Base-by-base conservation (phyloP, 768 basidiomycete species). In the Hericium erinaceus region DNA sequence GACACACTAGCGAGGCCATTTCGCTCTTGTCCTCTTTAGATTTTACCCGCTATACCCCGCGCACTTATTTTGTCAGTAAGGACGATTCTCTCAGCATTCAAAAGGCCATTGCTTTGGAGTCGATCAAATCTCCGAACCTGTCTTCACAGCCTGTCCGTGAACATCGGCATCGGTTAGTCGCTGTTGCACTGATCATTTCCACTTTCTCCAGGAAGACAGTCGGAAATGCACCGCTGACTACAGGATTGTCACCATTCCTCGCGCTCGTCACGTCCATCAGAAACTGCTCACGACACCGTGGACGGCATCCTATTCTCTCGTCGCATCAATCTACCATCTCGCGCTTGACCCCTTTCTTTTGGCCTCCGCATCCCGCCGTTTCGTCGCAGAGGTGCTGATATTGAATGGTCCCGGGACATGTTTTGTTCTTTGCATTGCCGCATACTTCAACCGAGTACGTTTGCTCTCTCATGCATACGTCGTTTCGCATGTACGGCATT, bases 361-460 rank as follows among this genome's bases (percentile, higher is more conserved):
- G 54, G 60, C 63, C 39, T 41, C 20, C 18, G n/a, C 16, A n/a
- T 18, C 40, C 10, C 54, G 40, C 6, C 22, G 22, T 10, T 58
- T 73, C 3, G 82, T 84, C 64, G 80, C 84, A 26, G 92, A 98
- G 57, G 73, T 92, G 28, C 74, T 99, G 52, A 73, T 99, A 53
- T 71, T 98, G 28, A 98, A 98, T 69, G 97, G 97, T 1, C 97
- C 97, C 0, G 95, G 97, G 15, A 98, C 95, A 6, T 95, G 92
- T 67, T 82, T 95, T 38, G 74, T 87, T 5, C 75, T 98, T 6
- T 91, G 87, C 58, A 58, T 80, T 15, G 83, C 88, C 0, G 79
- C 83, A 13, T 85, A 83, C 66, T 57, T 92, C 46, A 87, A 86
- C 63, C 83, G 81, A 70, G 93, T 90, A 67, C 63, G 82, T 73